Base-by-base conservation (phyloP, 352 stramenopile genomes). In the Globisporangium nodosum region DNA sequence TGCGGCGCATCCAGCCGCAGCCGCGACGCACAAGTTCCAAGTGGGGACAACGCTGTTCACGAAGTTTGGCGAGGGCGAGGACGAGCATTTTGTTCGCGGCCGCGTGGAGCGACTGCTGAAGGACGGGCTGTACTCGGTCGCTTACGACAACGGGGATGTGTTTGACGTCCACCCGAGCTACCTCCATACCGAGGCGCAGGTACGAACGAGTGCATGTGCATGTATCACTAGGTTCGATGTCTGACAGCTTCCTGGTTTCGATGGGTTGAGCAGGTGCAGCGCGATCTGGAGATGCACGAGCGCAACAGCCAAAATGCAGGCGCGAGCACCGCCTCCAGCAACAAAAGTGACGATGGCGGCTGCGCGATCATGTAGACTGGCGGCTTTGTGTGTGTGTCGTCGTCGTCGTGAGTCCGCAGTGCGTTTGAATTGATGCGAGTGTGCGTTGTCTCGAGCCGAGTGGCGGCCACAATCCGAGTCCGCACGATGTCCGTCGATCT, bases 81-180 rank as follows among this genome's bases (percentile, higher is more conserved):
- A 64, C 21, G 68, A 63, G 54, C 70, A 73, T 35, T 87, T 77
- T 60, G 66, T 78, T 39, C 74, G 74, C 45, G 72, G 78, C 5
- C 49, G 71, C 24, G 71, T 86, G 1, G 54, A 69, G 5, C 69
- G 81, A 37, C 54, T 73, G 42, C 54, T 85, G 27, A 51, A 64
- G 11, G 70, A 86, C 48, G 69, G 64, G 6, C 66, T 56, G 43
- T 87, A 83, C 60, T 51, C 66, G 45, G 58, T 88, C 45, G 64
- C 74, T 39, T 88, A 85, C 53, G 74, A 88, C 43, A 77, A 84
- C 48, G 74, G 74, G 5, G 73, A 88, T 58, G 71, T 78, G 39
- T 87, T 75, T 40, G 71, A 71, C 3, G 70, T 82, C 5, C 37
- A 45, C 8, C 57, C 60, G 24, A 68, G 64, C n/a, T 82, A 65